Evolutionary conservation across 2,329 filamentous ascomycete species (phyloP), one percentile per base, ranked within the genome.

Genomic region (Camillea tinctor): DNA sequence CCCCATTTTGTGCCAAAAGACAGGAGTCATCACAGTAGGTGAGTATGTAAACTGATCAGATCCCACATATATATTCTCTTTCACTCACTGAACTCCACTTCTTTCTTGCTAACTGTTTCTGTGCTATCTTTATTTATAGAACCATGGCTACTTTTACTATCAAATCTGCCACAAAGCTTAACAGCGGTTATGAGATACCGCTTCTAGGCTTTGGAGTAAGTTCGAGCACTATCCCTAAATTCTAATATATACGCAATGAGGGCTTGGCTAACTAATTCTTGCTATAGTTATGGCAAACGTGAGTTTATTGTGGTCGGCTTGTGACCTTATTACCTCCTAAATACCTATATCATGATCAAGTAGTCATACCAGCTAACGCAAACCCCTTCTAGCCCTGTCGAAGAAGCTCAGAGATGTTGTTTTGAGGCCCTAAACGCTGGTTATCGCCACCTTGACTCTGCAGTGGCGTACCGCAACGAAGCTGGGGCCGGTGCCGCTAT

Each of bases 401-500:
- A 72, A 6, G 72, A 74, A 36, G 76, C 78, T 15, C 70, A 77
- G 55, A 66, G 69, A 36, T 72, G 76, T 44, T 77, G 76, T 56
- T 72, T 76, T 13, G 74, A 83, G 62, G 82, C 83, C 3, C 68
- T 86, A 48, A 74, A 75, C 6, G 71, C 75, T 21, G 83, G 84
- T 22, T 86, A 86, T 66, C 81, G 82, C 55, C 84, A 86, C 68
- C 78, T 85, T 65, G 83, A 85, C 72, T 84, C 81, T 11, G 83
- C 83, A 2, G 79, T 79, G 6, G 74, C 71, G 8, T 85, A 85
- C 70, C 70, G 69, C 49, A 85, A 85, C 68, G 82, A 85, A 64
- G 79, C 75, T 11, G 76, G 75, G 9, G 79, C 77, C 56, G 82
- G 79, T n/a, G 73, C 75, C 6, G 77, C 78, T 40, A 78, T 85